Conservation (phyloP, 129 eudicot genomes). For the Gnaphalium uliginosum region DNA sequence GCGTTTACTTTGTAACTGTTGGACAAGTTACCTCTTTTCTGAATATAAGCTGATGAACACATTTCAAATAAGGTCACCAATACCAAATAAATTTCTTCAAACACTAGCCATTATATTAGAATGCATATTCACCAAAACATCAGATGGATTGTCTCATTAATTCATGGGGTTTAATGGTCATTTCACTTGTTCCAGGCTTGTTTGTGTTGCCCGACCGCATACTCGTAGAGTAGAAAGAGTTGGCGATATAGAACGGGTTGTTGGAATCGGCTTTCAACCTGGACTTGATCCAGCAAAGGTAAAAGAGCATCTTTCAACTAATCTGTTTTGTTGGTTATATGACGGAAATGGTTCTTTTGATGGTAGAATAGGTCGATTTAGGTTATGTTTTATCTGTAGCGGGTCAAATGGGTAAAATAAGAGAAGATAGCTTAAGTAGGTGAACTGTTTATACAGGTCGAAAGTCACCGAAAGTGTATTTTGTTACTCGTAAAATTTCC, state of each 20-base stretch:
- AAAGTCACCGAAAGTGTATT: background rate
- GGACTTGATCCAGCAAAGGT: constrained; percentile 97
- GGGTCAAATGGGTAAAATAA: background rate
- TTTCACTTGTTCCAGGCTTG: constrained; percentile 59
- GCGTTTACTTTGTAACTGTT: background rate
- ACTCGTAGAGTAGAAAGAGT: constrained; percentile 60
- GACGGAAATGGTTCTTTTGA: background rate
- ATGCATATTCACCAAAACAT: constrained; percentile 8
- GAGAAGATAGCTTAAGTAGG: background rate
- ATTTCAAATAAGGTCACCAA: background rate
- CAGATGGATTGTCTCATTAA: background rate
- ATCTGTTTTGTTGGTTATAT: background rate
- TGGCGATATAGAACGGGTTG: constrained; percentile 67
- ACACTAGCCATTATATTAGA: background rate
- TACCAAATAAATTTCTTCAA: background rate
- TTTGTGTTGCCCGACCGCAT: constrained; percentile 68
- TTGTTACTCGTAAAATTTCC: background rate
- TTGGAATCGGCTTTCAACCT: constrained; percentile 93
- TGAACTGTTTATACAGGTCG: background rate
- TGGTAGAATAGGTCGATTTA: background rate
- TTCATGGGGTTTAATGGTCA: background rate
- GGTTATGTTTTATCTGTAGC: background rate
- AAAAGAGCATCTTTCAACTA: constrained; percentile 1
- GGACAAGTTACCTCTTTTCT: background rate
- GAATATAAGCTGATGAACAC: background rate